Evolutionary conservation across 2,329 filamentous ascomycete species (phyloP).

Genomic region (Fusarium sulawesiense): DNA sequence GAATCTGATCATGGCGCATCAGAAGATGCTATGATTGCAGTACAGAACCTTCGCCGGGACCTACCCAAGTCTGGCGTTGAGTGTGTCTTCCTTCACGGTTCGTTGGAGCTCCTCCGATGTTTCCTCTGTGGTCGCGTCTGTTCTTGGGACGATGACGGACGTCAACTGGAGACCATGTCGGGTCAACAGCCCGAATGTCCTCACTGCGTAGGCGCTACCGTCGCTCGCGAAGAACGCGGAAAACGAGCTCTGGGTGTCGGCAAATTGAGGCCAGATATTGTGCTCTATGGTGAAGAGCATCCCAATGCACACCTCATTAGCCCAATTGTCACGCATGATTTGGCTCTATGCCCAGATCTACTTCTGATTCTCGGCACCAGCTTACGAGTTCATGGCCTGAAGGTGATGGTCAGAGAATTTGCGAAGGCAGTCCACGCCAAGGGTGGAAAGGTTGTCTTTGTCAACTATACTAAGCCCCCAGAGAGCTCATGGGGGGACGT

Average conservation of each 20-base stretch:
- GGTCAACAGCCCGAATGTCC: conserved; percentile 76
- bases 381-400: conserved; percentile 76
- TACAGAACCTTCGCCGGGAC: conserved; percentile 45
- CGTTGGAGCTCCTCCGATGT: conserved; percentile 73
- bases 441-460: conserved; percentile 76
- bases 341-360: conserved; percentile 72
- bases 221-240: conserved; percentile 71
- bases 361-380: conserved; percentile 78
- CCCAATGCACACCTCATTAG: conserved; percentile 75
- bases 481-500: conserved; percentile 79
- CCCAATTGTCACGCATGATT: conserved; percentile 74
- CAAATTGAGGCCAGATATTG: conserved; percentile 76
- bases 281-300: conserved; percentile 80
- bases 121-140: conserved; percentile 69
- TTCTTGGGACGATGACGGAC: conserved; percentile 68
- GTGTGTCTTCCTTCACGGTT: conserved; percentile 78
- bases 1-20: conserved; percentile 39
- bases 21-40: conserved; percentile 31
- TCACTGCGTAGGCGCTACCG: conserved; percentile 71
- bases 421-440: conserved; percentile 76
- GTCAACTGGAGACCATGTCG: conserved; percentile 67
- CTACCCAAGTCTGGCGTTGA: conserved; percentile 62
- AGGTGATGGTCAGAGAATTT: conserved; percentile 77
- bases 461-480: conserved; percentile 77
- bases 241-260: conserved; percentile 76